These are phyloP conservation scores for Colletotrichum higginsianum DNA, from an alignment of 2,329 filamentous ascomycete genomes.

Conservation along the genomic window DNA sequence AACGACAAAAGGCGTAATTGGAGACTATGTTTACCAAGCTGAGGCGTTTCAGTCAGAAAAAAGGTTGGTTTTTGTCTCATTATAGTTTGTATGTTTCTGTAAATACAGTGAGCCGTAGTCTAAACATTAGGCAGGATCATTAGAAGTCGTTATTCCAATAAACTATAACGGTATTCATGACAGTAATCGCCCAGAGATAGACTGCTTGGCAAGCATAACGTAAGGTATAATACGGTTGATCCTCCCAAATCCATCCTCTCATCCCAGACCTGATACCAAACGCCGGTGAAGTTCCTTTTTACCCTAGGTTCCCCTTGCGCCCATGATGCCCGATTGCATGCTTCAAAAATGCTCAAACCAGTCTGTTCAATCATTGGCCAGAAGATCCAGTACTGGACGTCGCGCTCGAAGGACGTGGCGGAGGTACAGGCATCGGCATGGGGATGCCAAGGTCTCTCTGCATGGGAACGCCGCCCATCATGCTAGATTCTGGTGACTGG, in stretches of 20 bases:
- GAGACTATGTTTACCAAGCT: neutral
- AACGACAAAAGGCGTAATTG: no score
- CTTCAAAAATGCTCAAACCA: neutral
- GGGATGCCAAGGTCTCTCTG: conserved; percentile 53
- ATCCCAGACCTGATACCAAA: conserved; percentile 31
- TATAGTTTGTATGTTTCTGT: neutral
- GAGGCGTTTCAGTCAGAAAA: neutral
- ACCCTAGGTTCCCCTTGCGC: conserved; percentile 4
- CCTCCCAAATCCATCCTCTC: conserved; percentile 9
- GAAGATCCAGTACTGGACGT: conserved; percentile 61
- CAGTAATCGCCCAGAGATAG: conserved; percentile 20
- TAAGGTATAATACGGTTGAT: conserved; percentile 37
- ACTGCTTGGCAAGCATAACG: conserved; percentile 30
- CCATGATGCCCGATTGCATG: neutral
- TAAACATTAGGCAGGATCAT: conserved; percentile 1
- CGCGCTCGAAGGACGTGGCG: conserved; percentile 58
- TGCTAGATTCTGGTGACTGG: conserved; percentile 43
- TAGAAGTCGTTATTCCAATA: conserved; percentile 9
- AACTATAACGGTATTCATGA: conserved; percentile 30
- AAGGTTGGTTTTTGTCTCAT: no score
- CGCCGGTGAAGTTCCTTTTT: conserved; percentile 26
- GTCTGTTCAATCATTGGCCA: conserved; percentile 53
- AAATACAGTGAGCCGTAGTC: neutral
- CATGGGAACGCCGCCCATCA: conserved; percentile 61
- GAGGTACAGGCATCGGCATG: conserved; percentile 52